phyloP scores from a whole-genome alignment of 140 eudicot genomes.

The Senecio squalidus region DNA sequence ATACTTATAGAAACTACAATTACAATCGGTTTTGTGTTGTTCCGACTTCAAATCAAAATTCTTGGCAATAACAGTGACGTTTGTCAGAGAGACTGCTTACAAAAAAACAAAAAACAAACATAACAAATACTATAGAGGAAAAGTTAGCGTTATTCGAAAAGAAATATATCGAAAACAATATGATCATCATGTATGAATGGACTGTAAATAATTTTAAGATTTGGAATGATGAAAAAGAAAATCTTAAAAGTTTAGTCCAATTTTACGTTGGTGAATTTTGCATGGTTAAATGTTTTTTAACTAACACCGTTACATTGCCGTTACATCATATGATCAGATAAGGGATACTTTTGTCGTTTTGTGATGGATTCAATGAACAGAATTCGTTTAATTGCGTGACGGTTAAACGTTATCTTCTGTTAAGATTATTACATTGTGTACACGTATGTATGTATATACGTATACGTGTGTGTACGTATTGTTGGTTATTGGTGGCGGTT shows the following conservation, averaged over 20 bases:
- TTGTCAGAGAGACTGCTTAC: no score
- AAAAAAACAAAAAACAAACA: no score
- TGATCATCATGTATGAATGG: slow-evolving; percentile 16
- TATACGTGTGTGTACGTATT: neutral
- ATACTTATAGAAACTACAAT: no score
- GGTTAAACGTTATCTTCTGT: slow-evolving; percentile 15
- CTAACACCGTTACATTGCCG: no score
- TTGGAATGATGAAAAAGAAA: slow-evolving; percentile 1
- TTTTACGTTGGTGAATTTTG: no score
- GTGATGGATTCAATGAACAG: neutral
- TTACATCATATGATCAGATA: no score
- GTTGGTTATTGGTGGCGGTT: no score
- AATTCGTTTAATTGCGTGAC: slow-evolving; percentile 3
- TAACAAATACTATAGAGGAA: no score
- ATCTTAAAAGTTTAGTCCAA: slow-evolving; percentile 8
- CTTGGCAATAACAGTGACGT: no score
- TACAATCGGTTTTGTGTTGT: no score
- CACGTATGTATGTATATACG: neutral
- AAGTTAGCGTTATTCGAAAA: neutral
- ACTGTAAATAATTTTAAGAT: slow-evolving; percentile 16
- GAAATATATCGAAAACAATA: neutral
- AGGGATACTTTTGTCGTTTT: slow-evolving; percentile 4
- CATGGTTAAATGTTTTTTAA: neutral
- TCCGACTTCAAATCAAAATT: no score
- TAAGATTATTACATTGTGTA: neutral